Evolutionary conservation across 441 rosid species (phyloP), one percentile per base, ranked within the genome.

Genomic region (Adansonia madagascariensis): DNA sequence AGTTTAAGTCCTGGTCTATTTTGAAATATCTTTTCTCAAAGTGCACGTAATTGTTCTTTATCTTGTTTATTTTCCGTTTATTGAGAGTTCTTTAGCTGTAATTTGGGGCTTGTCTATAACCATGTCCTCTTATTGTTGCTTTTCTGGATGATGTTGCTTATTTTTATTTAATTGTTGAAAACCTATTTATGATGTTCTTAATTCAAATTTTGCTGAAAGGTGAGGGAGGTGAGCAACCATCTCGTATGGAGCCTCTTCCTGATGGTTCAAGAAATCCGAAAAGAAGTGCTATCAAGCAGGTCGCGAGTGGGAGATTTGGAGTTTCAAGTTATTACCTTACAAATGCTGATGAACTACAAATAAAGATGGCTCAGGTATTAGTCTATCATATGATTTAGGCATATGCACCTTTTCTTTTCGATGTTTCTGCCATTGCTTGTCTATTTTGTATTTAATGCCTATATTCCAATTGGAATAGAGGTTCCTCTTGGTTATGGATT

Each of bases 211-310:
- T 69, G 14, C 63, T 55, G 22, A 64, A 74, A 97, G 98, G 97
- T 71, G 99, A 97, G 95, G 99, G 99, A 84, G 99, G 99, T 46
- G 99, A 97, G 84, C 97, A 95, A 75, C 98, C 99, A 61, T 90
- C 98, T 80, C 98, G 98, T 31, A 90, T 97, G 99, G 94, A 89
- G 84, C 91, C 96, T 84, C 97, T 95, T 84, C 84, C 91, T 14
- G 90, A 93, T 84, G 99, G 99, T 84, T 89, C 98, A 75, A 88
- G 68, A 89, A 97, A 97, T 79, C 99, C 98, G 17, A 92, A 88
- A 87, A 91, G 99, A 83, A 97, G 99, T 81, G 91, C 99, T 35
- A 97, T 97, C 82, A 97, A 97, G 91, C 98, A 97, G 80, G 95
- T 97, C 75, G 98, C 99, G 9, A 97, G 99, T 81, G 99, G 99